A percentile compares a stretch with the other conserved stretches of the same genome.
Conservation (phyloP, 176 grass and related monocot genomes). For the Zea mays region DNA sequence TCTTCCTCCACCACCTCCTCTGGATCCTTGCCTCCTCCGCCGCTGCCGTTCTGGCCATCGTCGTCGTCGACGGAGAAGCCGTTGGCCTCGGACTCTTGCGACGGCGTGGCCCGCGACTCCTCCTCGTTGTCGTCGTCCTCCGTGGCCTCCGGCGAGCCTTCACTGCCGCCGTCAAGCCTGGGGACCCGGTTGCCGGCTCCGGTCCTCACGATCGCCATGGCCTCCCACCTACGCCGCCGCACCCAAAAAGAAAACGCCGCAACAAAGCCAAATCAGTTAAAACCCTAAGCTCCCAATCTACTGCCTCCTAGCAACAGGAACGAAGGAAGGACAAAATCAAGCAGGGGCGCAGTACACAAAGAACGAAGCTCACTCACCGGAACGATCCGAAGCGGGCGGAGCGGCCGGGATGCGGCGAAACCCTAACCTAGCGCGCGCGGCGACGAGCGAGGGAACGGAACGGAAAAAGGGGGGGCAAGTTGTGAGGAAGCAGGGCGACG, state of each 20-base stretch:
- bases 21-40: conserved; percentile 5
- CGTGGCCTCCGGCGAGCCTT: conserved; percentile 38
- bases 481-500: conserved; percentile 3
- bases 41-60: no score
- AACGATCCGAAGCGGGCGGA: neutral
- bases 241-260: neutral
- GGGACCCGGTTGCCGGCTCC: conserved; percentile 46
- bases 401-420: conserved; percentile 15
- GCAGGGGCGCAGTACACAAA: neutral
- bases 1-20: conserved; percentile 42
- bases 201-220: conserved; percentile 83
- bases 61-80: conserved; percentile 24
- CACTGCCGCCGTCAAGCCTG: conserved; percentile 41
- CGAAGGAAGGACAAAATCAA: neutral
- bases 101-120: conserved; percentile 42
- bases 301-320: neutral
- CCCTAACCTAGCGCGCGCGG: conserved; percentile 56
- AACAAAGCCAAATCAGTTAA: conserved; percentile 23
- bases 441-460: neutral
- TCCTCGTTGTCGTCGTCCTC: conserved; percentile 52
- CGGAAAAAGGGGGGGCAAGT: neutral
- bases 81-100: conserved; percentile 47
- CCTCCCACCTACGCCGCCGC: neutral
- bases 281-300: conserved; percentile 54
- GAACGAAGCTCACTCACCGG: conserved; percentile 6